Evolutionary conservation across 192 early-diverging fungal genomes (phyloP).

Genomic region (Phlyctochytrium arcticum): DNA sequence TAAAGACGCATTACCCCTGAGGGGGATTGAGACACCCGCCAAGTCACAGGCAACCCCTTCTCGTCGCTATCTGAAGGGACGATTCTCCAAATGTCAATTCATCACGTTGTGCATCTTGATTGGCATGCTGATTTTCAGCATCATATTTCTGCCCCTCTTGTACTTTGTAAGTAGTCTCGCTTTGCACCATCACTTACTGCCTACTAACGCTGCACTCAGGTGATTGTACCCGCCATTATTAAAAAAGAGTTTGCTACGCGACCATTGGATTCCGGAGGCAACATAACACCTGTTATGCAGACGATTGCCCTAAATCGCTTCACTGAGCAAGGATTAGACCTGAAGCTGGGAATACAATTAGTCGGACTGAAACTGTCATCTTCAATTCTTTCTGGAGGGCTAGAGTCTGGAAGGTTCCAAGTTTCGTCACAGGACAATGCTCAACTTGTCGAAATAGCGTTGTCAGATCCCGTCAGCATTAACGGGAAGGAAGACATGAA

Average conservation of each 20-base stretch:
- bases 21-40: too few relatives aligned
- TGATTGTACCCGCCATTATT: constrained; percentile 13
- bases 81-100: background rate
- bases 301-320: constrained; percentile 1
- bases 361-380: constrained; percentile 1
- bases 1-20: too few relatives aligned
- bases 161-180: constrained; percentile 6
- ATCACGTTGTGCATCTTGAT: background rate
- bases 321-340: constrained; percentile 1
- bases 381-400: constrained; percentile 9
- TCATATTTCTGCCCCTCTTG: background rate
- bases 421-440: constrained; percentile 2
- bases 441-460: background rate
- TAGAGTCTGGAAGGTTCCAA: constrained; percentile 6
- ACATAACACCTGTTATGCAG: background rate
- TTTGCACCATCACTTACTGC: background rate
- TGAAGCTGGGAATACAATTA: background rate
- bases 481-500: constrained; percentile 9
- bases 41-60: too few relatives aligned
- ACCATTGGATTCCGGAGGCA: background rate
- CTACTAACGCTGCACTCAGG: background rate
- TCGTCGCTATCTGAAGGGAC: too few relatives aligned
- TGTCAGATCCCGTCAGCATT: constrained; percentile 1
- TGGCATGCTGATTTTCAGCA: background rate
- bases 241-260: constrained; percentile 8